A percentile compares a stretch with the other conserved stretches of the same genome.
Conservation (phyloP, 2,329 filamentous ascomycete genomes). For the Davidsoniella australis region DNA sequence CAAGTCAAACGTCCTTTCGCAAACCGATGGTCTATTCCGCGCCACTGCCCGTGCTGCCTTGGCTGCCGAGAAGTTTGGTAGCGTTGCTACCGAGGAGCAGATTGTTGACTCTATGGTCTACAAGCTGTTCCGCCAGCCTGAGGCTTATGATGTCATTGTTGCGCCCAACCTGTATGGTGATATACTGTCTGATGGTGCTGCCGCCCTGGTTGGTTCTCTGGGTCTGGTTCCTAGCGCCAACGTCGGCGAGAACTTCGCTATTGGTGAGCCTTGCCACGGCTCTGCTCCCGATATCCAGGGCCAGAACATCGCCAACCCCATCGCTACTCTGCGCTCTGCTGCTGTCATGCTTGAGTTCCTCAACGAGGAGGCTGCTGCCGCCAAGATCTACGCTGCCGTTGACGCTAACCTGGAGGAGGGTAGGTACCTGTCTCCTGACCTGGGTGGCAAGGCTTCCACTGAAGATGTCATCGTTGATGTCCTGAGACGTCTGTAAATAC, state of each 20-base stretch:
- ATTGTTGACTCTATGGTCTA: conserved; percentile 99
- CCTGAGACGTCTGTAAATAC: conserved; percentile 53
- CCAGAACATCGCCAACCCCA: conserved; percentile 82
- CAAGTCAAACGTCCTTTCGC: conserved; percentile 92
- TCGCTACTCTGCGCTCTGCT: conserved; percentile 80
- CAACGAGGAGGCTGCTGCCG: conserved; percentile 70
- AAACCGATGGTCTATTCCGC: conserved; percentile 93
- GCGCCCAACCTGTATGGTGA: conserved; percentile 96
- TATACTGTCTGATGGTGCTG: conserved; percentile 87
- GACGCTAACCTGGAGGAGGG: conserved; percentile 79
- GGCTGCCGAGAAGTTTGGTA: conserved; percentile 42
- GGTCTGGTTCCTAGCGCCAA: conserved; percentile 91
- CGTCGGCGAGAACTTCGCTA: conserved; percentile 84
- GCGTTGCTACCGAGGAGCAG: conserved; percentile 72
- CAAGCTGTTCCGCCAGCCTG: conserved; percentile 94
- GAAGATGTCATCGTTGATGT: conserved; percentile 79
- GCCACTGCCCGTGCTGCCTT: conserved; percentile 60
- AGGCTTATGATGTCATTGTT: conserved; percentile 93
- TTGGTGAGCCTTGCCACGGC: conserved; percentile 95
- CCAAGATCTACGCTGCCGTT: conserved; percentile 77
- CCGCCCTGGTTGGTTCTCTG: conserved; percentile 78
- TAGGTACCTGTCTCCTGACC: conserved; percentile 67
- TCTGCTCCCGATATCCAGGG: conserved; percentile 93
- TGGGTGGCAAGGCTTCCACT: conserved; percentile 75
- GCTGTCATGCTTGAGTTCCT: conserved; percentile 95